Evolutionary conservation across 176 grass and related monocot species (phyloP), one percentile per base, ranked within the genome.

Genomic region (Chrysopogon serrulatus): DNA sequence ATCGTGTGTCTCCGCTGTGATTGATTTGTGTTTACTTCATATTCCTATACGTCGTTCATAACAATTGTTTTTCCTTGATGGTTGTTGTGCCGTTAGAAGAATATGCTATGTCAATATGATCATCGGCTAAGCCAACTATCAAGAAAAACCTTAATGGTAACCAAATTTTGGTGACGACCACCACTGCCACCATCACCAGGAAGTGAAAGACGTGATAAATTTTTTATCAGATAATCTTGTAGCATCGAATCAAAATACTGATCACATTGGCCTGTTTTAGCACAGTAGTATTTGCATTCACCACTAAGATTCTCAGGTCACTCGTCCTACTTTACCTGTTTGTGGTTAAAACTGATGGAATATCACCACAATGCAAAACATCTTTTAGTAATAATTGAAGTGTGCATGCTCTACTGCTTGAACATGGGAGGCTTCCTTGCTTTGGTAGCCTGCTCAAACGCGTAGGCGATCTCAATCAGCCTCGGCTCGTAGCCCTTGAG

Each of bases 391-490:
- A 1, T 18, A 19, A 0, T 10, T n/a, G n/a, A n/a, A 56, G 23
- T 4, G n/a, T 21, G 6, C 2, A 18, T 48, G 14, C 36, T 35
- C 28, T 59, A 47, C 24, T 24, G 31, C 23, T 69, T 78, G 13
- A 95, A 90, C 26, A 34, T 65, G 0, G 93, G 90, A 42, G 42
- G 10, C 59, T 87, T 87, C 33, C 93, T 77, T 6, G 87, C 79
- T 36, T 67, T 63, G 8, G 80, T 95, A 39, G 44, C 88, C 24
- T 92, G 90, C 73, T 95, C 93, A 67, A 95, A 89, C 2, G 83
- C 75, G 37, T 91, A 95, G 2, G 86, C 80, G 27, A 95, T 89
- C 80, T 95, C 88, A 39, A 91, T 92, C 5, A 95, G 43, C 70
- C 79, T 86, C 2, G 90, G 88, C 31, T 95, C 93, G 24, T 71